A percentile compares a stretch with the other conserved stretches of the same genome.
Conservation (phyloP, 768 basidiomycete genomes). For the Auriscalpium microsporum region DNA sequence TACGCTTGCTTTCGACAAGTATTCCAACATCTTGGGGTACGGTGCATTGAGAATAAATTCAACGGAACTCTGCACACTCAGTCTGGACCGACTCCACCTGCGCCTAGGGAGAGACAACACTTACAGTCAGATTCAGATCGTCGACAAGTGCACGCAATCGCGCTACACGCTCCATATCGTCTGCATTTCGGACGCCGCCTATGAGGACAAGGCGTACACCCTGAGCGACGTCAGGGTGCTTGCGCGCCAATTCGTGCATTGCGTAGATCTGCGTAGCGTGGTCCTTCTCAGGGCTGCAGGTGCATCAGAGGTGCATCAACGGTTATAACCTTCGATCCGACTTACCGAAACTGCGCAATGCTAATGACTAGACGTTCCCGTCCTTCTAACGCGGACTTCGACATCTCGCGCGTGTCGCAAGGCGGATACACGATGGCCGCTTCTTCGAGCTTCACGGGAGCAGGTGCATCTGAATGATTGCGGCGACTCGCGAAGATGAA, state of each 20-base stretch:
- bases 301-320: background rate
- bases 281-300: slow-evolving; percentile 83
- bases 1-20: slow-evolving; percentile 69
- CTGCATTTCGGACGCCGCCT: slow-evolving; percentile 77
- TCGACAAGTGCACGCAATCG: slow-evolving; percentile 47
- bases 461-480: background rate
- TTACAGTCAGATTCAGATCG: slow-evolving; percentile 30
- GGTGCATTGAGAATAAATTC: slow-evolving; percentile 80
- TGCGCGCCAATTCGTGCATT: slow-evolving; percentile 48
- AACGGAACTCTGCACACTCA: slow-evolving; percentile 46
- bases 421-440: slow-evolving; percentile 78
- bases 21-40: slow-evolving; percentile 58
- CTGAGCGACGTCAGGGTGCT: slow-evolving; percentile 34
- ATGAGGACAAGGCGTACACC: slow-evolving; percentile 61
- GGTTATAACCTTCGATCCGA: background rate
- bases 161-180: slow-evolving; percentile 63
- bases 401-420: slow-evolving; percentile 77
- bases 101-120: no score
- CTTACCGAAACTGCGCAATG: slow-evolving; percentile 88
- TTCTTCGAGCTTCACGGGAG: slow-evolving; percentile 6
- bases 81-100: background rate
- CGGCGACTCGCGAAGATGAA: background rate
- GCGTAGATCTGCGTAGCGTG: slow-evolving; percentile 73
- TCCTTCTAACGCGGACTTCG: slow-evolving; percentile 39
- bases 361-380: slow-evolving; percentile 69